Evolutionary conservation across 2,329 filamentous ascomycete species (phyloP).

Genomic region (Sarocladium kiliense): DNA sequence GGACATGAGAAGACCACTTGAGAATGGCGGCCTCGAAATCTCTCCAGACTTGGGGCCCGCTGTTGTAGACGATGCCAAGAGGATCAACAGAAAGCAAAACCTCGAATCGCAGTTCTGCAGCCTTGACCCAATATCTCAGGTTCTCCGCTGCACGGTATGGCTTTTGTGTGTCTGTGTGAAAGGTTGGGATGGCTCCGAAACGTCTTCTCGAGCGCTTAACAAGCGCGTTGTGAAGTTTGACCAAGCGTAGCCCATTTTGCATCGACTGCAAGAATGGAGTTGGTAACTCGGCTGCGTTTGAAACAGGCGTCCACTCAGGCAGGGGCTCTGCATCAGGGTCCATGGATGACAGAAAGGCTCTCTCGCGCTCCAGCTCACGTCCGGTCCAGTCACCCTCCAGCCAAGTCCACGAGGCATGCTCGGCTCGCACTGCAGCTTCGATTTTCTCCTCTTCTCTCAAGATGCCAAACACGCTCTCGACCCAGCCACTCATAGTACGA

Average conservation of each 20-base stretch:
- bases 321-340: constrained; percentile 54
- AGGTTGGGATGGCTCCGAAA: constrained; percentile 84
- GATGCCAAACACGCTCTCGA: constrained; percentile 70
- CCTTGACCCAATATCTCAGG: constrained; percentile 92
- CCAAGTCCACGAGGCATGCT: constrained; percentile 77
- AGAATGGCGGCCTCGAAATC: constrained; percentile 79
- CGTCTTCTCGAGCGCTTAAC: constrained; percentile 79
- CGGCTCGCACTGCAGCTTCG: constrained; percentile 65
- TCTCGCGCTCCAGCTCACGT: constrained; percentile 71
- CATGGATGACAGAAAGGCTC: constrained; percentile 76
- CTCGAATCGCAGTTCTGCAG: constrained; percentile 91
- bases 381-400: constrained; percentile 70
- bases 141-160: constrained; percentile 94
- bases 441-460: constrained; percentile 71
- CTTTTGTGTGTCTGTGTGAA: constrained; percentile 89
- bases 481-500: constrained; percentile 72
- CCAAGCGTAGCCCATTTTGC: constrained; percentile 73
- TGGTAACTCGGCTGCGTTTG: constrained; percentile 41
- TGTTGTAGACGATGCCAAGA: constrained; percentile 77
- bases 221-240: constrained; percentile 84
- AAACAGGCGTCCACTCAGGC: constrained; percentile 59
- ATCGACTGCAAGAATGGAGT: constrained; percentile 71
- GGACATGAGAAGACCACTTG: constrained; percentile 75
- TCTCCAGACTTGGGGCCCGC: constrained; percentile 63
- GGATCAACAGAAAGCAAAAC: constrained; percentile 78